A percentile compares a stretch with the other conserved stretches of the same genome.
Evolutionary conservation across 495 filamentous ascomycete species (phyloP).

Genomic region (Sporormia fimetaria): DNA sequence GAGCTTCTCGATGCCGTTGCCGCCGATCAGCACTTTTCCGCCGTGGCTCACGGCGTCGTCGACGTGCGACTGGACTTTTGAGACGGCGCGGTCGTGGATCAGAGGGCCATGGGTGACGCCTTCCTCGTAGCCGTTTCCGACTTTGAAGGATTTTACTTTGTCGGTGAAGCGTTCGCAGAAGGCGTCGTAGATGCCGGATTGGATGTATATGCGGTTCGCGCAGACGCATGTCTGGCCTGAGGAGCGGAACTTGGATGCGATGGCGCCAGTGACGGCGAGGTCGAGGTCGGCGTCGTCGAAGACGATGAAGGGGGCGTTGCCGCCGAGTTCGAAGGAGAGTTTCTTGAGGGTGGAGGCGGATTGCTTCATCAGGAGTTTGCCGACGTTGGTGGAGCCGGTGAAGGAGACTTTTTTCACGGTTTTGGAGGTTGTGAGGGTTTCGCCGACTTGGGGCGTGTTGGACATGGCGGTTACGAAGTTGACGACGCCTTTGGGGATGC

Average conservation of each 20-base stretch:
- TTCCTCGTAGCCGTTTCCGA: slow-evolving; percentile 34
- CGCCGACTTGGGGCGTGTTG: slow-evolving; percentile 53
- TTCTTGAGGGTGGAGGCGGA: slow-evolving; percentile 58
- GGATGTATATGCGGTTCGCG: slow-evolving; percentile 61
- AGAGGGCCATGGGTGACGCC: slow-evolving; percentile 37
- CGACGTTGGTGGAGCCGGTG: slow-evolving; percentile 56
- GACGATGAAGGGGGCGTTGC: slow-evolving; percentile 63
- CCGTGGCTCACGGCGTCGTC: slow-evolving; percentile 33
- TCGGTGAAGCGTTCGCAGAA: slow-evolving; percentile 35
- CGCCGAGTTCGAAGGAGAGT: slow-evolving; percentile 59
- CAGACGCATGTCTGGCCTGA: slow-evolving; percentile 65
- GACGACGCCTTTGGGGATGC: slow-evolving; percentile 48
- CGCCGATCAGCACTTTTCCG: slow-evolving; percentile 35
- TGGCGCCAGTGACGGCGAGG: slow-evolving; percentile 47
- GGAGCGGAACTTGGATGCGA: slow-evolving; percentile 55
- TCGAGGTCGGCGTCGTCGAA: slow-evolving; percentile 65
- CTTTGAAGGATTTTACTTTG: slow-evolving; percentile 36
- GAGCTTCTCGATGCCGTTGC: slow-evolving; percentile 32
- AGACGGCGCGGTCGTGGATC: slow-evolving; percentile 36
- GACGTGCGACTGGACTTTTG: slow-evolving; percentile 33
- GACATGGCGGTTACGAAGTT: slow-evolving; percentile 50
- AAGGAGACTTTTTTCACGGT: slow-evolving; percentile 63
- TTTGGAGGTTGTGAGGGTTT: slow-evolving; percentile 52
- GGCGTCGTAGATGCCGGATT: slow-evolving; percentile 38
- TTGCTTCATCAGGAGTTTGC: slow-evolving; percentile 49